A percentile compares a stretch with the other conserved stretches of the same genome.
phyloP scores from a whole-genome alignment of 768 basidiomycete species.

The Baorangia bicolor region DNA sequence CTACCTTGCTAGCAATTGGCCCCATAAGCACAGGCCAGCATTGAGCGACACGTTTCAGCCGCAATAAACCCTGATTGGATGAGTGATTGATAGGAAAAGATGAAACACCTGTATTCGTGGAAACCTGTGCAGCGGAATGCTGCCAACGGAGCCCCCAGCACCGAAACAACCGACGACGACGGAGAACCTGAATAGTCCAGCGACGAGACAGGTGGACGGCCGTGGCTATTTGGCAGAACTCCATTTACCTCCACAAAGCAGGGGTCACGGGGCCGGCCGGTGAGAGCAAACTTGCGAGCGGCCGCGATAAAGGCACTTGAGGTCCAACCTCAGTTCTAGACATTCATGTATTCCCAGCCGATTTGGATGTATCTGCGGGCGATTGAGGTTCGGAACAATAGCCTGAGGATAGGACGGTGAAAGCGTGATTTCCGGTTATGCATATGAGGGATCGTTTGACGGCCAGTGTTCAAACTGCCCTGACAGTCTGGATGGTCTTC shows the following conservation, averaged over 20 bases:
- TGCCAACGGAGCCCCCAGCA: conserved; percentile 14
- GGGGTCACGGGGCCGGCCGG: background rate
- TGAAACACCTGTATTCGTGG: conserved; percentile 20
- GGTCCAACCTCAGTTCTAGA: conserved; percentile 13
- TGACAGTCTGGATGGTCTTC: background rate
- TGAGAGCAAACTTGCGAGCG: background rate
- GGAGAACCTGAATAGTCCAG: background rate
- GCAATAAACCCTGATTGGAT: conserved; percentile 20
- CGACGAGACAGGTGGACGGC: conserved; percentile 4
- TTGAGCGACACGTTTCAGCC: conserved; percentile 26
- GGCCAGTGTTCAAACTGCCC: background rate
- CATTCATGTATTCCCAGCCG: background rate
- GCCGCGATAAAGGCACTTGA: conserved; percentile 20
- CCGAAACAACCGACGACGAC: background rate
- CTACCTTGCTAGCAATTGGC: conserved; percentile 1
- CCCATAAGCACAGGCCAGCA: conserved; percentile 9
- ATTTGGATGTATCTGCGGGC: background rate
- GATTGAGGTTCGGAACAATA: background rate
- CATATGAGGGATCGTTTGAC: background rate
- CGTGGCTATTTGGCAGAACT: conserved; percentile 1
- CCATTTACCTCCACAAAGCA: conserved; percentile 1
- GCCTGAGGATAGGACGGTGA: background rate
- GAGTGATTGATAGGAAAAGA: conserved; percentile 7
- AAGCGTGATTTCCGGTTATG: background rate
- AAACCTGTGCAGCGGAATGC: conserved; percentile 9